These are phyloP conservation scores for Cladochytrium tenue DNA, from an alignment of 371 early-diverging fungal species.

Conservation along the genomic window DNA sequence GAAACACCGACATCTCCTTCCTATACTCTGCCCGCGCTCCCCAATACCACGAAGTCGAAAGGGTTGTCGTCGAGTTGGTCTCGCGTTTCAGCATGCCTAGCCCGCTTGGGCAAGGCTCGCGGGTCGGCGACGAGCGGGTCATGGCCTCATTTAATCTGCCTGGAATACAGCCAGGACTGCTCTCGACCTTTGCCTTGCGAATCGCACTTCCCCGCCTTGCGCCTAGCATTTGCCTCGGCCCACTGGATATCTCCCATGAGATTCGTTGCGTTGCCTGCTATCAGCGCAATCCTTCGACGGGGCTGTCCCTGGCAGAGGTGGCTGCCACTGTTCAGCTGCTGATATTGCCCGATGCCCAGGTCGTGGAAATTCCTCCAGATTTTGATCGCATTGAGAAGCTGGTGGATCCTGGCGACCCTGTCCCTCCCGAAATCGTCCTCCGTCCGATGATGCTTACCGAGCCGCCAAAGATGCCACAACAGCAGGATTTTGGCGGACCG, in stretches of 20 bases:
- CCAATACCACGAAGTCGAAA: background rate
- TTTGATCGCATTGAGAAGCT: background rate
- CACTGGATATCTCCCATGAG: slow-evolving; percentile 1
- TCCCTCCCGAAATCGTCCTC: too few relatives aligned
- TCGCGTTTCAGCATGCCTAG: background rate
- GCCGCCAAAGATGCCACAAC: too few relatives aligned
- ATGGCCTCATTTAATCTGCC: background rate
- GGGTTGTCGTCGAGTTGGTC: background rate
- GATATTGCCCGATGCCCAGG: background rate
- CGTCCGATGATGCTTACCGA: too few relatives aligned
- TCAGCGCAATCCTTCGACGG: background rate
- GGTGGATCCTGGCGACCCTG: too few relatives aligned
- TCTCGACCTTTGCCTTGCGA: background rate
- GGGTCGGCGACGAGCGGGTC: background rate
- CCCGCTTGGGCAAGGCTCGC: background rate
- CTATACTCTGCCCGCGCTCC: background rate
- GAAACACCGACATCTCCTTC: background rate
- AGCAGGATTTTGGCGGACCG: too few relatives aligned
- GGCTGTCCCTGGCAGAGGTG: background rate
- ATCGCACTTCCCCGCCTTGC: background rate
- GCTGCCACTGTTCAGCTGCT: background rate
- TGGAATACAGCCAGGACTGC: background rate
- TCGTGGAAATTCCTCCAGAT: background rate
- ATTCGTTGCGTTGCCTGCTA: background rate
- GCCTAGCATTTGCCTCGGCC: background rate